Conservation (phyloP, 176 grass and related monocot genomes). For the barley (Hordeum vulgare) region MorexV3_pseudomolecules_assembly NC_058522.1:582208089-582208588, state of each 20-base stretch:
- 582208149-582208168: conserved; percentile 75
- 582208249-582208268: conserved; percentile 93
- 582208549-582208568: conserved; percentile 90
- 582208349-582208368: conserved; percentile 92
- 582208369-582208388: conserved; percentile 97
- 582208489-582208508: conserved; percentile 95
- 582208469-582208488: conserved; percentile 80
- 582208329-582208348: conserved; percentile 73
- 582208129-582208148: conserved; percentile 87
- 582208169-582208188: conserved; percentile 61
- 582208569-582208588: conserved; percentile 97
- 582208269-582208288: conserved; percentile 77
- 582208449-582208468: conserved; percentile 94
- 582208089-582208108: conserved; percentile 86
- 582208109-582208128: conserved; percentile 95
- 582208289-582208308: conserved; percentile 70
- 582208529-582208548: conserved; percentile 63
- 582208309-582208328: conserved; percentile 82
- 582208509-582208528: conserved; percentile 64
- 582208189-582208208: conserved; percentile 64
- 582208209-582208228: conserved; percentile 66
- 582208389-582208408: conserved; percentile 78
- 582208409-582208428: conserved; percentile 53
- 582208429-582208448: conserved; percentile 75
- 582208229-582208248: conserved; percentile 60